Evolutionary conservation across 495 filamentous ascomycete species (phyloP).

Genomic region (Daldinia concentrica): DNA sequence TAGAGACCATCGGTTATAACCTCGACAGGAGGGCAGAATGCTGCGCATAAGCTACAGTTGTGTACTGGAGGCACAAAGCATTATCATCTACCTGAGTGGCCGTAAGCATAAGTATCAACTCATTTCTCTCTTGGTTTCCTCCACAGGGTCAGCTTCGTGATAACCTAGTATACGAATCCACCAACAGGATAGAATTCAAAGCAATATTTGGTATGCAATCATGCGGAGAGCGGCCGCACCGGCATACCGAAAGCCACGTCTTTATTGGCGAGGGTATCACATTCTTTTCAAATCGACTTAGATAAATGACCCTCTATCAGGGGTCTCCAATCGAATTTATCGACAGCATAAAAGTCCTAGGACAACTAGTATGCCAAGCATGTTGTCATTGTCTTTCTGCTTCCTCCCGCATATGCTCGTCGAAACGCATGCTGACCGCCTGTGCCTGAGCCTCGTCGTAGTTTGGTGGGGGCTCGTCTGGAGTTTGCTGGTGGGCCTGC

Average conservation of each 20-base stretch:
- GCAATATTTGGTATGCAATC: slow-evolving; percentile 3
- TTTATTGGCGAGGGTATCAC: slow-evolving; percentile 33
- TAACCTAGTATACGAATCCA: slow-evolving; percentile 1
- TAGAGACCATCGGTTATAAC: background rate
- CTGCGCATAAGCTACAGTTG: background rate
- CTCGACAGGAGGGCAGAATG: background rate
- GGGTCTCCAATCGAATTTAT: slow-evolving; percentile 10
- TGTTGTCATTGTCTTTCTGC: slow-evolving; percentile 52
- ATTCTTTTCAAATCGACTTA: slow-evolving; percentile 32
- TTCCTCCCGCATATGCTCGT: slow-evolving; percentile 57
- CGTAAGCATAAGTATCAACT: slow-evolving; percentile 1
- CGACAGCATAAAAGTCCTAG: slow-evolving; percentile 4
- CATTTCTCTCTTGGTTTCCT: background rate
- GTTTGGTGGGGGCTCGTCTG: slow-evolving; percentile 86
- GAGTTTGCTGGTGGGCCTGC: slow-evolving; percentile 56
- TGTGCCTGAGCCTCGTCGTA: slow-evolving; percentile 91
- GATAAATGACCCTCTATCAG: slow-evolving; percentile 12
- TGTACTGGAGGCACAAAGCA: background rate
- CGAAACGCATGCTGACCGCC: slow-evolving; percentile 66
- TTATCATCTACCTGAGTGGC: background rate
- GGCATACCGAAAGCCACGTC: slow-evolving; percentile 11
- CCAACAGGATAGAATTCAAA: slow-evolving; percentile 3
- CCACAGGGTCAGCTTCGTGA: background rate
- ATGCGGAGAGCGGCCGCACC: slow-evolving; percentile 4
- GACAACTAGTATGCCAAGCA: slow-evolving; percentile 4